phyloP scores from a whole-genome alignment of 1,284 basidiomycete genomes.

The Pascua sp. region DNA sequence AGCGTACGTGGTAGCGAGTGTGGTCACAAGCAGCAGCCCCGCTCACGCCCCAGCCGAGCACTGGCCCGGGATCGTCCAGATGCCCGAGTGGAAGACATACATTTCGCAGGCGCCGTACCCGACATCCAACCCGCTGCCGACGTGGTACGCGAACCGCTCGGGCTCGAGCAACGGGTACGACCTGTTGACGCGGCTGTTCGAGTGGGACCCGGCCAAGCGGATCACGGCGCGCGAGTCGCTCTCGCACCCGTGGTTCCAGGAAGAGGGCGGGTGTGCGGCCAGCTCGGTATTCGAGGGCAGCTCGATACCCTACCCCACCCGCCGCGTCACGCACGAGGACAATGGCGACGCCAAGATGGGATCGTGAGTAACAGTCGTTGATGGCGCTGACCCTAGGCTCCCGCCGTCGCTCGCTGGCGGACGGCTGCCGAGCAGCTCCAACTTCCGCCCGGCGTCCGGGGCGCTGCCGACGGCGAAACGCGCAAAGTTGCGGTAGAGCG shows the following conservation, averaged over 20 bases:
- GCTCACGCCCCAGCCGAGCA: conserved; percentile 55
- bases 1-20: conserved; percentile 55
- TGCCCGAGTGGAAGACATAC: conserved; percentile 85
- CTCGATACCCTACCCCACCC: conserved; percentile 50
- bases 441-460: conserved; percentile 39
- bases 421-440: conserved; percentile 40
- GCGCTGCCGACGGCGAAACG: conserved; percentile 24
- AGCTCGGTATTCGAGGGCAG: conserved; percentile 48
- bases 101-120: conserved; percentile 63
- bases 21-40: background rate
- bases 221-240: conserved; percentile 79
- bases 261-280: conserved; percentile 46
- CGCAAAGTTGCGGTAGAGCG: conserved; percentile 27
- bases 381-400: conserved; percentile 22
- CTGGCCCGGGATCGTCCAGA: conserved; percentile 81
- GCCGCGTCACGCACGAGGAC: conserved; percentile 56
- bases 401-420: conserved; percentile 39
- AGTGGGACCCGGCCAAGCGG: conserved; percentile 84
- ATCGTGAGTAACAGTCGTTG: conserved; percentile 34
- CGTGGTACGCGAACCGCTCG: conserved; percentile 68
- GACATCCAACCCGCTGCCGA: conserved; percentile 23
- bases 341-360: conserved; percentile 52
- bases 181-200: conserved; percentile 74
- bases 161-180: conserved; percentile 62
- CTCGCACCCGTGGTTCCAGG: conserved; percentile 61